Percentiles rank a stretch among this genome's conserved stretches.
Evolutionary conservation across 2,329 filamentous ascomycete species (phyloP).

Genomic region (Cladosporium sp.): DNA sequence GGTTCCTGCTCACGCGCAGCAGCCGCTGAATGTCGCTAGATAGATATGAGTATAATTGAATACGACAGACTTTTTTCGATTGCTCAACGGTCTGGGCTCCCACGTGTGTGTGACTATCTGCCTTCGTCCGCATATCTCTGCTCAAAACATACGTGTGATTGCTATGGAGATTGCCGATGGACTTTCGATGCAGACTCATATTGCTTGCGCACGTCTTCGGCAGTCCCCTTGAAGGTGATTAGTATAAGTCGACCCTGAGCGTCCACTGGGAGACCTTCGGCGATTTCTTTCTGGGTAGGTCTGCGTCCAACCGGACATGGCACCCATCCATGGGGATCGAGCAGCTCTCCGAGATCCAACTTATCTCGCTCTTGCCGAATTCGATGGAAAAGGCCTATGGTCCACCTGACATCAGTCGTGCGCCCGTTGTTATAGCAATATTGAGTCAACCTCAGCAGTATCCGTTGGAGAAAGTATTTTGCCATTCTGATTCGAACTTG

Average conservation of each 20-base stretch:
- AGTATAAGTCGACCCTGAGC: not conserved
- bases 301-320: not conserved
- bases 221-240: not conserved
- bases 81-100: not conserved
- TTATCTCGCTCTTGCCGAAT: not conserved
- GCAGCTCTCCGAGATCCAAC: not conserved
- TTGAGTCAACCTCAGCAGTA: not conserved
- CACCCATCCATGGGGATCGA: not conserved
- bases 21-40: conserved; percentile 9
- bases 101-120: not conserved
- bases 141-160: not conserved
- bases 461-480: too few species aligned
- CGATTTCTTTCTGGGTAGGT: not conserved
- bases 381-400: not conserved
- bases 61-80: not conserved
- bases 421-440: not conserved
- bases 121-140: not conserved
- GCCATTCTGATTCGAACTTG: not conserved
- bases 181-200: not conserved
- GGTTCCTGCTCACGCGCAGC: conserved; percentile 15
- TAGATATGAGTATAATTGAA: not conserved
- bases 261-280: not conserved
- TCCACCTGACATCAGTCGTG: not conserved
- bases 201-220: not conserved
- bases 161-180: not conserved